phyloP scores from a whole-genome alignment of 805 yeast species.

The Kuraishia piskuri region DNA sequence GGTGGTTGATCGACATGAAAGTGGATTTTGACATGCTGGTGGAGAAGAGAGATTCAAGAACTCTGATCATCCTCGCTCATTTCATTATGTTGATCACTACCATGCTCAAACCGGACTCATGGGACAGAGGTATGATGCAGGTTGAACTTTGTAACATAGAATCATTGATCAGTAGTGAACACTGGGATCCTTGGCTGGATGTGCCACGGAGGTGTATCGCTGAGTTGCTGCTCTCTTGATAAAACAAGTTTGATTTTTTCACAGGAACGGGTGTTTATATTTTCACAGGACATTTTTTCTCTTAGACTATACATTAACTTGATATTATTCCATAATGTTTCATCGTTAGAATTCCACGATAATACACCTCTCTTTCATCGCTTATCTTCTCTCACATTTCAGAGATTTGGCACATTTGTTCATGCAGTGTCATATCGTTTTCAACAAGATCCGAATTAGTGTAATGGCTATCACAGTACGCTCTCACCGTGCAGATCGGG shows the following conservation, averaged over 20 bases:
- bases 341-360: not conserved
- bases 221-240: not conserved
- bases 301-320: not conserved
- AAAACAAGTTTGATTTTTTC: not conserved
- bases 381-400: too few species aligned
- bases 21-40: constrained; percentile 7
- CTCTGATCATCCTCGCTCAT: constrained; percentile 13
- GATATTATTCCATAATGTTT: too few species aligned
- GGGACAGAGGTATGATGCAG: not conserved
- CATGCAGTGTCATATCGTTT: not conserved
- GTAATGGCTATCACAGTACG: constrained; percentile 1
- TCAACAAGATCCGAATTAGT: not conserved
- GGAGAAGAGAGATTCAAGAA: constrained; percentile 11
- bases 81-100: constrained; percentile 9
- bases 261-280: not conserved
- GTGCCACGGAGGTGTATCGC: constrained; percentile 1
- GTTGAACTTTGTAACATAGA: constrained; percentile 1
- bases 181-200: constrained; percentile 3
- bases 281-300: not conserved
- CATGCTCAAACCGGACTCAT: not conserved
- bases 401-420: too few species aligned
- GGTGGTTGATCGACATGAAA: constrained; percentile 9
- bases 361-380: not conserved
- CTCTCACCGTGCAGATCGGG: constrained; percentile 1
- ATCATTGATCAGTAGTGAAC: not conserved